Evolutionary conservation across 768 basidiomycete genomes (phyloP).

Genomic region (Pulveroboletus sp.): DNA sequence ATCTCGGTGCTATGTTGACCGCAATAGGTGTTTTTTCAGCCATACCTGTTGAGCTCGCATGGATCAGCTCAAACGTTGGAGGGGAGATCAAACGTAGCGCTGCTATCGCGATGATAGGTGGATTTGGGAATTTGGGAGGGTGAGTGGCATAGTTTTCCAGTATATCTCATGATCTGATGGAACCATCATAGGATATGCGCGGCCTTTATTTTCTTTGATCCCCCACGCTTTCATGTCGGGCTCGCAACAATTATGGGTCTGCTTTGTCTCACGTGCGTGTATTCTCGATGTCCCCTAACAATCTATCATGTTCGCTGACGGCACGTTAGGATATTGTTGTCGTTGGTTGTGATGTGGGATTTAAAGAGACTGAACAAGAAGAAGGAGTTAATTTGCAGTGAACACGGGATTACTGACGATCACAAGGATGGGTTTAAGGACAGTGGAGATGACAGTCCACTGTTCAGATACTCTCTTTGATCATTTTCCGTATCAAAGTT

Average conservation of each 20-base stretch:
- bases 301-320: slow-evolving; percentile 24
- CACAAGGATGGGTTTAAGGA: slow-evolving; percentile 38
- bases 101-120: slow-evolving; percentile 47
- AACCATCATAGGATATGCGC: slow-evolving; percentile 32
- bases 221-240: slow-evolving; percentile 34
- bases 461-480: slow-evolving; percentile 41
- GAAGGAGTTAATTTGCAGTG: slow-evolving; percentile 40
- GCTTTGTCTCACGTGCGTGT: slow-evolving; percentile 21
- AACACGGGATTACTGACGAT: slow-evolving; percentile 39
- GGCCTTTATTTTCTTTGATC: slow-evolving; percentile 38
- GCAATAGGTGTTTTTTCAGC: slow-evolving; percentile 47
- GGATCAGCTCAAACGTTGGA: slow-evolving; percentile 51
- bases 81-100: slow-evolving; percentile 49
- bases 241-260: slow-evolving; percentile 27
- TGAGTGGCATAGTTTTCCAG: slow-evolving; percentile 22
- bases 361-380: slow-evolving; percentile 43
- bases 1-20: slow-evolving; percentile 43
- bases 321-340: slow-evolving; percentile 34
- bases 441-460: slow-evolving; percentile 48
- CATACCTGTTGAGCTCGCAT: slow-evolving; percentile 42
- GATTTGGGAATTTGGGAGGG: slow-evolving; percentile 54
- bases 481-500: not conserved
- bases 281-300: slow-evolving; percentile 2
- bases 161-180: not conserved
- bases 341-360: slow-evolving; percentile 40